Evolutionary conservation across 1,284 basidiomycete genomes (phyloP).

Genomic region (Moesziomyces aphidis): DNA sequence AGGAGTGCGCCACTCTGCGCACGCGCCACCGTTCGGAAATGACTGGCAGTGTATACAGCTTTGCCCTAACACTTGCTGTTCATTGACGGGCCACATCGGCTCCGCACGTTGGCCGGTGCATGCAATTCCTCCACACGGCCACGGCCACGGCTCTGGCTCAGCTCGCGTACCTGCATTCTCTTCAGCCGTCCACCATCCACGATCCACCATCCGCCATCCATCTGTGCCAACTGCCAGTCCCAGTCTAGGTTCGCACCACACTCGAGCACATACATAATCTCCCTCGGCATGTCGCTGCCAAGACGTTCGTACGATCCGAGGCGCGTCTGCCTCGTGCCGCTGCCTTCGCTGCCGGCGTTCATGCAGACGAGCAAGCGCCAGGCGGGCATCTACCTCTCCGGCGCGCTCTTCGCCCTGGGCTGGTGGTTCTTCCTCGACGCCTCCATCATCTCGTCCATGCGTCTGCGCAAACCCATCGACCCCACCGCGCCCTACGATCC

Average conservation of each 20-base stretch:
- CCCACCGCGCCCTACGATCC: constrained; percentile 77
- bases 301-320: constrained; percentile 86
- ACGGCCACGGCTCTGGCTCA: no score
- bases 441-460: constrained; percentile 78
- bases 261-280: background rate
- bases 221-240: background rate
- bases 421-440: constrained; percentile 98
- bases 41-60: no score
- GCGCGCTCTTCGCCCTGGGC: constrained; percentile 89
- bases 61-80: no score
- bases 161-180: background rate
- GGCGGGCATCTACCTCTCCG: constrained; percentile 89
- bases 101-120: no score
- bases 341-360: constrained; percentile 68
- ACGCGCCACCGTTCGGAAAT: no score
- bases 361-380: constrained; percentile 76
- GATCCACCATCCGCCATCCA: constrained; percentile 1
- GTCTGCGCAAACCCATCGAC: constrained; percentile 75
- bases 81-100: no score
- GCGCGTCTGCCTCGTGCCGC: constrained; percentile 76
- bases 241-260: constrained; percentile 2
- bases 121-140: no score
- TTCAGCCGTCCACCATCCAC: constrained; percentile 2
- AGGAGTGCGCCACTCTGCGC: no score
- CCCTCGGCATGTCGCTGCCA: constrained; percentile 74